Base-by-base conservation (phyloP, 2,329 filamentous ascomycete genomes). In the Nemania abortiva region DNA sequence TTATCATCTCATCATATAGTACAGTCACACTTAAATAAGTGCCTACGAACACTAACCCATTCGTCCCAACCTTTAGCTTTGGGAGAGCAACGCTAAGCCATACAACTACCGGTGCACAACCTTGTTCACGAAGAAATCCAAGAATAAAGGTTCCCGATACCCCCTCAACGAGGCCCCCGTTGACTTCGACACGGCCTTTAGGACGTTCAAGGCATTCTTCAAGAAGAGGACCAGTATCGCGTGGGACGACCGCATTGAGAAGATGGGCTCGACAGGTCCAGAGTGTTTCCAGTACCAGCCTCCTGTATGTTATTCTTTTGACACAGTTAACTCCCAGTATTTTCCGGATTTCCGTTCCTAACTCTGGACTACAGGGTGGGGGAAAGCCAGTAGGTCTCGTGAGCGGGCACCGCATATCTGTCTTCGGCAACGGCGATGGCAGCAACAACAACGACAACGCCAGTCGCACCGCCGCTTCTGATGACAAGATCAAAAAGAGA, bases 31-130 rank as follows among this genome's bases (percentile, higher is more conserved):
- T 2, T 15, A 11, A 15, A 15, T 42, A 42, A 5, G 11, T 18
- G 15, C 10, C 11, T 42, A 37, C 29, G 34, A 55, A 9, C 20
- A 63, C 58, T 54, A 27, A 24, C 24, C 11, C 10, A n/a, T 11
- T 27, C n/a, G 34, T 49, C 31, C 24, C 24, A 24, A 39, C 15
- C 9, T n/a, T 37, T 70, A 94, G 90, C 83, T 95, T 59, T 92
- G 89, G 81, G 88, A 93, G 78, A 91, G 90, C 5, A 84, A 88
- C 68, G 81, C 84, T 11, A 79, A 81, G 15, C 90, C 90, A 0
- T 83, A 82, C 67, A 84, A 87, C 0, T 94, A 93, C 80, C 86
- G 85, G 72, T 87, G 88, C 54, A 87, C 87, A 7, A 85, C 84
- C 55, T 87, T 87, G 63, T 83, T 82, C 72, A 83, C 82, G 73